These are phyloP conservation scores for Stagonosporopsis vannaccii DNA, from an alignment of 2,329 filamentous ascomycete species.

Conservation along the genomic window DNA sequence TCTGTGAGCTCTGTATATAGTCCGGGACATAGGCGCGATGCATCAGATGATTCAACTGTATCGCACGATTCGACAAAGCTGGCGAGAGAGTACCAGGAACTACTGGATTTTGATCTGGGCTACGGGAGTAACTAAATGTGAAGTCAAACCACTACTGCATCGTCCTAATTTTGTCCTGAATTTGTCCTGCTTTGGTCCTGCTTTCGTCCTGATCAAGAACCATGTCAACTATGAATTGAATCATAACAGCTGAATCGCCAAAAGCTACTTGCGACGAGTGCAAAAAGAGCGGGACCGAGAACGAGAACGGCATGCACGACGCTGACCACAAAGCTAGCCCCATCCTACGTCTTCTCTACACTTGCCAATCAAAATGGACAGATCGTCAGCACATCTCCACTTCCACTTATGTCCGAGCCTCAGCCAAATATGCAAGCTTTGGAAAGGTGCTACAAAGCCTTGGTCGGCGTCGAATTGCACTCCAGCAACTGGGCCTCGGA, in stretches of 20 bases:
- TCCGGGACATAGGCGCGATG: constrained; percentile 22
- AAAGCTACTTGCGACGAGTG: neutral
- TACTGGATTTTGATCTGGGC: constrained; percentile 30
- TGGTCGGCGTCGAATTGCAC: neutral
- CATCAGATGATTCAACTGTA: constrained; percentile 20
- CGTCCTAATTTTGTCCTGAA: neutral
- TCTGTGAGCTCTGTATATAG: constrained; percentile 7
- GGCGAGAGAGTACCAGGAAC: constrained; percentile 36
- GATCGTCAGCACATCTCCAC: neutral
- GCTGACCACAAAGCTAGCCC: neutral
- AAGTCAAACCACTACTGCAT: neutral
- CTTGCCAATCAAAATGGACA: neutral
- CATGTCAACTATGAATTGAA: neutral
- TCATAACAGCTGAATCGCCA: neutral
- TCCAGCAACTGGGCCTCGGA: neutral
- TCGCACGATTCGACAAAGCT: constrained; percentile 30
- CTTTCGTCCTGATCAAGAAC: neutral
- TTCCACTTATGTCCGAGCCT: neutral
- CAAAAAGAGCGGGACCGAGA: neutral
- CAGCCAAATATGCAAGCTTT: neutral
- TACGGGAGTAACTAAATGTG: constrained; percentile 20
- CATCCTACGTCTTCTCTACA: neutral
- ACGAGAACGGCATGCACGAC: neutral
- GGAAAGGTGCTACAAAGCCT: neutral
- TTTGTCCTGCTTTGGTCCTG: neutral